A percentile compares a stretch with the other conserved stretches of the same genome.
phyloP scores from a whole-genome alignment of 306 rosid genomes.

The Prunus salicina region DNA sequence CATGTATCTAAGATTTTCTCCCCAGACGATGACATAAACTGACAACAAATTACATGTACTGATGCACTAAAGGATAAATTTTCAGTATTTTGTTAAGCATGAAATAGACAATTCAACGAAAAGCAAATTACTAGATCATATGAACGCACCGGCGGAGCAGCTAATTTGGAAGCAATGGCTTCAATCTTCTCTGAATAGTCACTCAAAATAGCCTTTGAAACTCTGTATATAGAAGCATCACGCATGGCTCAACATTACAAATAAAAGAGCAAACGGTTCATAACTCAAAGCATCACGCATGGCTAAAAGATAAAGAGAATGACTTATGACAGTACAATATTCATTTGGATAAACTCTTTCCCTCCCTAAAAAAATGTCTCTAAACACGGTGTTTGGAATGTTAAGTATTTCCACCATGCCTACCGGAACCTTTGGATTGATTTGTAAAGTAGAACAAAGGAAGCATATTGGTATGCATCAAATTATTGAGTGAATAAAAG shows the following conservation, averaged over 20 bases:
- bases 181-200: constrained; percentile 86
- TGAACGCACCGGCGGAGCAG: constrained; percentile 41
- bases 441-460: not conserved
- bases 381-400: not conserved
- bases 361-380: not conserved
- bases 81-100: not conserved
- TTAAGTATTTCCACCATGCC: not conserved
- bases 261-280: too few relatives aligned
- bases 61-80: not conserved
- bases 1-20: not conserved
- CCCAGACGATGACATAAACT: not conserved
- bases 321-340: too few relatives aligned
- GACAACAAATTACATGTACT: not conserved
- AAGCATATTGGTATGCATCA: not conserved
- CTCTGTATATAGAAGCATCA: constrained; percentile 36
- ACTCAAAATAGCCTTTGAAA: constrained; percentile 68
- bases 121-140: not conserved
- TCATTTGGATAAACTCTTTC: too few relatives aligned
- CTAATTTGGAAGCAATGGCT: constrained; percentile 69
- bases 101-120: not conserved
- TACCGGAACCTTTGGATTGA: not conserved
- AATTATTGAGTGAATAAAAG: not conserved
- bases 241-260: too few relatives aligned
- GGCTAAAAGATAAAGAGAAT: too few relatives aligned
- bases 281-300: too few relatives aligned